Base-by-base conservation (phyloP, 2,329 filamentous ascomycete species). In the Microcera coccophila region DNA sequence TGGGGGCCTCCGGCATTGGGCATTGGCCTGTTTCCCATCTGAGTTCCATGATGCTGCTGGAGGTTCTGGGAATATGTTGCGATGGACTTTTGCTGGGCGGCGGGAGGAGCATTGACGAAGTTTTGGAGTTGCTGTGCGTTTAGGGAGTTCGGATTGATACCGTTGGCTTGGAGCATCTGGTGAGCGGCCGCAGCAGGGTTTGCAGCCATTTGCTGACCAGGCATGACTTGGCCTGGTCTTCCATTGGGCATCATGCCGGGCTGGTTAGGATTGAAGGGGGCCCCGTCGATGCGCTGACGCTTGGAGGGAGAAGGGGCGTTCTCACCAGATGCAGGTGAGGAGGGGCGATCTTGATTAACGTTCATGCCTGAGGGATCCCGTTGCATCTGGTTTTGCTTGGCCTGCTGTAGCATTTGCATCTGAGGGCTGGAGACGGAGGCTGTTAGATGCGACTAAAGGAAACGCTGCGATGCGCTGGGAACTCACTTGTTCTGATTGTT, bases 281-380 rank as follows among this genome's bases (percentile, higher is more conserved):
- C 75, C 57, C 81, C 79, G 59, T 84, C 82, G 47, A 95, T 78
- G 44, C 90, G 86, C 44, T 84, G 87, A 59, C 90, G 81, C 72
- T 97, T 97, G 50, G 87, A 91, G 2, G 91, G 91, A 22, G 91
- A 97, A 4, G 90, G 89, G 19, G 88, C 90, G 59, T 93, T 93
- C 40, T 96, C 90, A 41, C 82, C 84, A 28, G 85, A 84, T 38
- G 83, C 82, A 7, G 91, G 91, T 24, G 91, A 95, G 44, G 84
- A 82, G 20, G 89, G 84, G 46, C 90, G 81, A 50, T 84, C 82
- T 47, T 85, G 86, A 66, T 85, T 88, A 65, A 85, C 85, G 57
- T 95, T 89, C 79, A 93, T 89, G 49, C 85, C 83, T 14, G 88
- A 91, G 41, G 87, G 86, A 58, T 95, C 89, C 47, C 89, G 79